Evolutionary conservation across 2,329 filamentous ascomycete genomes (phyloP), one percentile per base, ranked within the genome.

Genomic region (Aspergillus sp.): DNA sequence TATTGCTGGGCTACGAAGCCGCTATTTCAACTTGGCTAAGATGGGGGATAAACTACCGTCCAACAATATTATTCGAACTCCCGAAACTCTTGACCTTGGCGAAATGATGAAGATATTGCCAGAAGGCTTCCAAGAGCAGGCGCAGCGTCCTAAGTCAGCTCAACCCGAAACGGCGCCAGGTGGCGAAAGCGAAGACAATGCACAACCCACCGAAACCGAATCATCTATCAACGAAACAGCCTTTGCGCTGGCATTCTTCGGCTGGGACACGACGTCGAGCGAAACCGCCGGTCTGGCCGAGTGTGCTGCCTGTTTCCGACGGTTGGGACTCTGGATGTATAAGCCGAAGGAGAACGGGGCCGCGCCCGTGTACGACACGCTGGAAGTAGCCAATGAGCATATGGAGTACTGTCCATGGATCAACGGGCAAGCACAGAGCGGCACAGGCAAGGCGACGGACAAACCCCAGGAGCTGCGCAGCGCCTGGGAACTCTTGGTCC

Each of bases 301-400:
- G 4, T 98, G 91, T 57, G 73, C 80, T 37, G 83, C 85, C 13
- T 98, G 91, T 55, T 82, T 93, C 51, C 78, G 91, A 37, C 78
- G 88, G 1, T 68, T 96, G 0, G 91, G 91, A 0, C 69, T 98
- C 2, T 98, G 91, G 91, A 81, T 98, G 67, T 96, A 93, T 57
- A 82, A 78, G 50, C 80, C 78, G 56, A 86, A 80, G 57, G 74
- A 75, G 47, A 72, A 81, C 17, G 60, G 57, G 11, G 53, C 52
- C 10, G 34, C 45, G 1, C 42, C 55, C 8, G 45, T 61, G 6
- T 60, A 59, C 33, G 50, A 52, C 4, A 71, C 75, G 35, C 68
- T 91, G 1, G 78, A 89, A 49, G 75, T 78, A 4, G 60, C 80
- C 2, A 69, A 71, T 4, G 81, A 88, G 54, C 84, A 91, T 56